Conservation (phyloP, 225 moss, liverwort and hornwort genomes). For the Lunularia cruciata region DNA sequence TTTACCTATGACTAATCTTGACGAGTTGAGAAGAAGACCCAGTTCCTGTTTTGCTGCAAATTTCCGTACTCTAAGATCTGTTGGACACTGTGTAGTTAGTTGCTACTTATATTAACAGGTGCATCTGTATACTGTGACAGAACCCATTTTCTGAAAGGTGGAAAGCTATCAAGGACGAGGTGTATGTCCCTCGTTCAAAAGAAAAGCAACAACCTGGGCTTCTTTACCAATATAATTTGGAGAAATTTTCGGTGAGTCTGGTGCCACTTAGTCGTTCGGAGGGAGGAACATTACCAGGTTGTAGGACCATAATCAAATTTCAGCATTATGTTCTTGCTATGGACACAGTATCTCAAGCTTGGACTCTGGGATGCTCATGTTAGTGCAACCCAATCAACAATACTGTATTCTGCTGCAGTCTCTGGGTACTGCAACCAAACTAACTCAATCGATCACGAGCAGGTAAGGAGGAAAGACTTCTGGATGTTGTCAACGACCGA, state of each 20-base stretch:
- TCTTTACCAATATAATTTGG: slow-evolving; percentile 34
- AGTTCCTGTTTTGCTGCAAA: too few species aligned
- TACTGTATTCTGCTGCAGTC: too few species aligned
- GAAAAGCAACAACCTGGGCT: slow-evolving; percentile 34
- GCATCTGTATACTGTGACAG: slow-evolving; percentile 26
- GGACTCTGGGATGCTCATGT: too few species aligned
- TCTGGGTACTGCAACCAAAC: background rate
- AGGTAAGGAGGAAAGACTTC: slow-evolving; percentile 93
- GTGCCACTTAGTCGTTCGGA: background rate
- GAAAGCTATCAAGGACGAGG: slow-evolving; percentile 79
- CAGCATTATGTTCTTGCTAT: background rate
- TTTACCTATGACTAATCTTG: too few species aligned
- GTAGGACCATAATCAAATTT: too few species aligned
- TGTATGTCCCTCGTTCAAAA: slow-evolving; percentile 62
- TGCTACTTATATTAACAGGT: background rate
- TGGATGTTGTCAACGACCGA: slow-evolving; percentile 77
- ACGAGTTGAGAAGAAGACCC: too few species aligned
- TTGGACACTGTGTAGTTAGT: background rate
- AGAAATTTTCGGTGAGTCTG: slow-evolving; percentile 39
- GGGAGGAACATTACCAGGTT: too few species aligned
- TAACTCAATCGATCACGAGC: slow-evolving; percentile 9
- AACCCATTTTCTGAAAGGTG: slow-evolving; percentile 66
- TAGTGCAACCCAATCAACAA: too few species aligned
- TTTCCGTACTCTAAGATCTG: too few species aligned
- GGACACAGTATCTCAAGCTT: background rate